Evolutionary conservation across 2,329 filamentous ascomycete species (phyloP), one percentile per base, ranked within the genome.

Genomic region (Fusarium sp.): DNA sequence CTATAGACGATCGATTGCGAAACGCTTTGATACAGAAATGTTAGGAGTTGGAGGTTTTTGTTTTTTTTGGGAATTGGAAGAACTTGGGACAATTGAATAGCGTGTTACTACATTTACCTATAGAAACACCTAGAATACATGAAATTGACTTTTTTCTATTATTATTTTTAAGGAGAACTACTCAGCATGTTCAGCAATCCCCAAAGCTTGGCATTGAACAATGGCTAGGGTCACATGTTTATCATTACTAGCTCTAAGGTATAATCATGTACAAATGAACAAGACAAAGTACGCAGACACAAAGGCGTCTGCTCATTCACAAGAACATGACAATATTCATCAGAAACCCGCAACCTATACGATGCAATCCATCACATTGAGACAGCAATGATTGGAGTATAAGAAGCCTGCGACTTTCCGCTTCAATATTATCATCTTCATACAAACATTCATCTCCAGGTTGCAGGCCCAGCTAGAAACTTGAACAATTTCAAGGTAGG

Each of bases 1-100:
- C 50, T 79, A 23, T 79, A 69, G 47, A 58, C 39, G 51, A 51
- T 49, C 53, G n/a, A 21, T 44, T 21, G 38, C 12, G 11, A 15
- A 40, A 36, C 23, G 23, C 30, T 30, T 62, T 49, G 15, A 8
- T 53, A 44, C 39, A 55, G 62, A 50, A 43, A 49, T 48, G 44
- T 39, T 65, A 45, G 68, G 66, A 53, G 62, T 67, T 65, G 10
- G 32, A 12, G 51, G 48, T 19, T 54, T 6, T 17, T 39, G 44
- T 43, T 24, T 44, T 50, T 56, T 59, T 51, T 15, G 40, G 46
- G 46, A 46, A 48, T 46, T 44, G 45, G 46, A 26, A 43, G 42
- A 38, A n/a, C 26, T 34, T 44, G 44, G 36, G 44, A 51, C 23
- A 42, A 32, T 36, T 14, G 42, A 49, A 38, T 30, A 47, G 44